A percentile compares a stretch with the other conserved stretches of the same genome.
Evolutionary conservation across 306 rosid genomes (phyloP).

Genomic region (Hippophae rhamnoides): DNA sequence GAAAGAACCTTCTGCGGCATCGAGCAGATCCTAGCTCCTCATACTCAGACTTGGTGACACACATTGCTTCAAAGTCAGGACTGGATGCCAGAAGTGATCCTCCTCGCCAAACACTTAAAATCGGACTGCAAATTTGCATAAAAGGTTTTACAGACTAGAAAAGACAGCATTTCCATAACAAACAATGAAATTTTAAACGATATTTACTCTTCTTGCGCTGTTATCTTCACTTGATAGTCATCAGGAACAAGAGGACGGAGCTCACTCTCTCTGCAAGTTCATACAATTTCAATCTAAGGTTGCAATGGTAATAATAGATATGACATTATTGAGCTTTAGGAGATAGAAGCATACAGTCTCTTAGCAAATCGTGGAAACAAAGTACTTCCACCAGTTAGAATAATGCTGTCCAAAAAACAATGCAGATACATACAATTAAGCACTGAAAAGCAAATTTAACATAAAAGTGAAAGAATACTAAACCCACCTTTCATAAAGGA

Average conservation of each 20-base stretch:
- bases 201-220: slow-evolving; percentile 73
- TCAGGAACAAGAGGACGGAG: slow-evolving; percentile 92
- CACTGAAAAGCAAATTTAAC: slow-evolving; percentile 3
- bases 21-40: slow-evolving; percentile 98
- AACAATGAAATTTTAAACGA: background rate
- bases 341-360: slow-evolving; percentile 59
- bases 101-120: slow-evolving; percentile 88
- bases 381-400: slow-evolving; percentile 91
- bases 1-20: slow-evolving; percentile 78
- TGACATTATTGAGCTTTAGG: background rate
- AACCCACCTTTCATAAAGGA: slow-evolving; percentile 68
- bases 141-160: slow-evolving; percentile 3
- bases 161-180: background rate
- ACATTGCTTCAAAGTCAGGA: slow-evolving; percentile 86
- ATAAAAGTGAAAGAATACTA: slow-evolving; percentile 1
- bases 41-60: slow-evolving; percentile 89
- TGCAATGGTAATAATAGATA: slow-evolving; percentile 2
- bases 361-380: slow-evolving; percentile 70
- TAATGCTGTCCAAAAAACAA: slow-evolving; percentile 49
- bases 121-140: slow-evolving; percentile 45
- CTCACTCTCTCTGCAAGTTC: slow-evolving; percentile 61
- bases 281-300: slow-evolving; percentile 1
- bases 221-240: slow-evolving; percentile 73
- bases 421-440: slow-evolving; percentile 3
- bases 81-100: slow-evolving; percentile 86